phyloP scores from a whole-genome alignment of 192 early-diverging fungal genomes.

The Coemansia sp. region DNA sequence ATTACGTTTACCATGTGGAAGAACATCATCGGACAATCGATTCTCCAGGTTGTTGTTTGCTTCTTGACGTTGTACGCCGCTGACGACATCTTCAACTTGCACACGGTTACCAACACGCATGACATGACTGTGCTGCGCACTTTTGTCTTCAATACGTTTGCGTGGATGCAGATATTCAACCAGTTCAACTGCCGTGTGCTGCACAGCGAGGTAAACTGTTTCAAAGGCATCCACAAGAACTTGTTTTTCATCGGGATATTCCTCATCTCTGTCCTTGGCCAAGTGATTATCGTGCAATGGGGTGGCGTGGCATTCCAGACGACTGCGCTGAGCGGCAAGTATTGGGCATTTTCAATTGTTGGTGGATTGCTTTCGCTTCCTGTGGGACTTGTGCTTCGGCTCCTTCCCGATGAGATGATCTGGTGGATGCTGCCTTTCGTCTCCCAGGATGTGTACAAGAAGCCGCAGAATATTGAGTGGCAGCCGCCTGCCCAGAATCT shows the following conservation, averaged over 20 bases:
- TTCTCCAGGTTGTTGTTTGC: conserved; percentile 86
- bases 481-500: conserved; percentile 53
- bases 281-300: conserved; percentile 89
- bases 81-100: conserved; percentile 64
- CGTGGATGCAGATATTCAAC: conserved; percentile 89
- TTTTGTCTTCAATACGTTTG: conserved; percentile 92
- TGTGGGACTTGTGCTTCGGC: conserved; percentile 82
- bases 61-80: conserved; percentile 74
- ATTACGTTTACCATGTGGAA: conserved; percentile 95
- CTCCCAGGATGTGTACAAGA: conserved; percentile 50
- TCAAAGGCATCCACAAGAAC: conserved; percentile 78
- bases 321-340: conserved; percentile 61
- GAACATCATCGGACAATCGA: conserved; percentile 89
- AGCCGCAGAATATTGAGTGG: conserved; percentile 53
- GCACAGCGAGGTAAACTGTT: conserved; percentile 83
- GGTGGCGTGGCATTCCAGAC: conserved; percentile 86
- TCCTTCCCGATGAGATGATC: conserved; percentile 76
- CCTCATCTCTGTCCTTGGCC: conserved; percentile 70
- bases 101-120: conserved; percentile 42
- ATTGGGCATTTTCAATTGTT: conserved; percentile 85
- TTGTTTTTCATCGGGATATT: conserved; percentile 81
- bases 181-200: conserved; percentile 85
- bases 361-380: conserved; percentile 81
- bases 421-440: conserved; percentile 59
- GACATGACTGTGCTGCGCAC: conserved; percentile 67